Evolutionary conservation across 768 basidiomycete genomes (phyloP).

Genomic region (Podaxis sp.): DNA sequence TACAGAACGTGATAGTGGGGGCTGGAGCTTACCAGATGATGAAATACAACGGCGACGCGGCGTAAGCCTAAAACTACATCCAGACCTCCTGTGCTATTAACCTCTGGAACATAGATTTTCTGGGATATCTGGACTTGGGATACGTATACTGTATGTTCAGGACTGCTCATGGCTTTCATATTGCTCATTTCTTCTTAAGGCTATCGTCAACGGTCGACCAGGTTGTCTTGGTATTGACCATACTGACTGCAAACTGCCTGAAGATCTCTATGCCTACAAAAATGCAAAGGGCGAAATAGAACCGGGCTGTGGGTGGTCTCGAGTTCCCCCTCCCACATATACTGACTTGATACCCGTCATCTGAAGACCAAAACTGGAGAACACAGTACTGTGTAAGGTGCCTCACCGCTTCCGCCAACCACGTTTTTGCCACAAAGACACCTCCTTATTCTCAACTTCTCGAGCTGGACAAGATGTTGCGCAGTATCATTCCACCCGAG

Average conservation of each 20-base stretch:
- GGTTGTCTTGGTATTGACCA: conserved; percentile 44
- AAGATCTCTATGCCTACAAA: conserved; percentile 34
- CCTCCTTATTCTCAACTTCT: conserved; percentile 44
- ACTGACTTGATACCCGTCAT: neutral
- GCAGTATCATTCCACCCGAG: conserved; percentile 45
- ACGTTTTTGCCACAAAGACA: conserved; percentile 36
- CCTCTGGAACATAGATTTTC: conserved; percentile 33
- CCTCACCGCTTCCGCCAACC: conserved; percentile 40
- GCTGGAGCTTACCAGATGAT: conserved; percentile 42
- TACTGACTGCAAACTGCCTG: conserved; percentile 51
- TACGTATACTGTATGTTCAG: conserved; percentile 41
- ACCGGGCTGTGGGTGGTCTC: conserved; percentile 38
- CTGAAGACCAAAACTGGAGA: conserved; percentile 43
- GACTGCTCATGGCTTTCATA: neutral
- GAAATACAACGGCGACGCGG: conserved; percentile 47
- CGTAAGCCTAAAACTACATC: conserved; percentile 17
- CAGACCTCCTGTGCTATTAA: neutral
- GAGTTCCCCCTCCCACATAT: neutral
- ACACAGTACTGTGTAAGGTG: conserved; percentile 43
- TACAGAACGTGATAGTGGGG: conserved; percentile 49
- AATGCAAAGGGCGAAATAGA: conserved; percentile 34
- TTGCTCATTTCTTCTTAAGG: conserved; percentile 24
- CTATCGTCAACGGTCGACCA: conserved; percentile 50
- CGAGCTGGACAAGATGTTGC: conserved; percentile 49
- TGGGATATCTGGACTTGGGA: conserved; percentile 55